A percentile compares a stretch with the other conserved stretches of the same genome.
Conservation (phyloP, 2,329 filamentous ascomycete species). For the Colletotrichum kahawae region DNA sequence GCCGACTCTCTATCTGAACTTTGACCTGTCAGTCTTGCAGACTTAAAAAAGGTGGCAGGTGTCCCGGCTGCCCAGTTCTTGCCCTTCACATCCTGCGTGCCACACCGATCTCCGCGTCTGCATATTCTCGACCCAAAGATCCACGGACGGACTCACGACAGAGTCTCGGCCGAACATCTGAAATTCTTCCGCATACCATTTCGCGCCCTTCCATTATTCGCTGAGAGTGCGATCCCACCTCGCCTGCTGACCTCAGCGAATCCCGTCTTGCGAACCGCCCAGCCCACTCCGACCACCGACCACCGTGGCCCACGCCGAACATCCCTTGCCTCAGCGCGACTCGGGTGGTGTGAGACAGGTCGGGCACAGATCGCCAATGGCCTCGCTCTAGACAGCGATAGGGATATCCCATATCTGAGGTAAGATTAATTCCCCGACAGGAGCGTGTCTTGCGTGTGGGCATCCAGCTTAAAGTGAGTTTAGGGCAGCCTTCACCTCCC, state of each 20-base stretch:
- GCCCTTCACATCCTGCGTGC: background rate
- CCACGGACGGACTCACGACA: background rate
- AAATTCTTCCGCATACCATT: background rate
- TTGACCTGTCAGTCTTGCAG: background rate
- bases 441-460: slow-evolving; percentile 5
- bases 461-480: background rate
- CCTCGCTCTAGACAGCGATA: slow-evolving; percentile 7
- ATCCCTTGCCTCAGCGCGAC: slow-evolving; percentile 14
- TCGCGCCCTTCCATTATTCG: slow-evolving; percentile 1
- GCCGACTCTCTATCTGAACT: slow-evolving; percentile 10
- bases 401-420: slow-evolving; percentile 19
- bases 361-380: slow-evolving; percentile 18
- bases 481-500: slow-evolving; percentile 9
- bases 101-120: background rate
- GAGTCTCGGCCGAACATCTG: background rate
- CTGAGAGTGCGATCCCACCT: background rate
- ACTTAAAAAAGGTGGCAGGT: slow-evolving; percentile 7
- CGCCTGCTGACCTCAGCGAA: background rate
- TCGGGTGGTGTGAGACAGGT: slow-evolving; percentile 18
- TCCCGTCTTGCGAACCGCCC: background rate
- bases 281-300: background rate
- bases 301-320: background rate
- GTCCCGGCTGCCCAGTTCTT: background rate
- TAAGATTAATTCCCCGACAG: slow-evolving; percentile 15
- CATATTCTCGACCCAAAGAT: background rate